These are phyloP conservation scores for Penicillium polonicum DNA, from an alignment of 2,329 filamentous ascomycete genomes.

Conservation along the genomic window DNA sequence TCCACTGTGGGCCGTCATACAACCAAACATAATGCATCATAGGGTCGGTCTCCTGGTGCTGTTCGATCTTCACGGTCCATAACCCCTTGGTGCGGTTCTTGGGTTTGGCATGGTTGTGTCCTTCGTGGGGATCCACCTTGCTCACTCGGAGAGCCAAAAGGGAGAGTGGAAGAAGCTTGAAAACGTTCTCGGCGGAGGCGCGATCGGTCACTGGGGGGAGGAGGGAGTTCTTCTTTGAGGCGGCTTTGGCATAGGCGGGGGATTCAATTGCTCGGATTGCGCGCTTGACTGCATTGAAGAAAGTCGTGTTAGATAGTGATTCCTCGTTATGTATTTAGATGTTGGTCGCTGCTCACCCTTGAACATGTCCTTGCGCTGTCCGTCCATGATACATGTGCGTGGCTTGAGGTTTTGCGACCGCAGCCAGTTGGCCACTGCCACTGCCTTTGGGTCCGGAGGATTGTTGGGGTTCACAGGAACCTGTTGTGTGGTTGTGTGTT, in stretches of 20 bases:
- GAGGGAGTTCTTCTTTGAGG: constrained; percentile 78
- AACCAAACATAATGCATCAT: constrained; percentile 92
- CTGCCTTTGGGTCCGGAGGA: constrained; percentile 81
- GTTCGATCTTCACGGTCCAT: constrained; percentile 94
- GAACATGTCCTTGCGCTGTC: constrained; percentile 98
- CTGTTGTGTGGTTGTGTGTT: constrained; percentile 45
- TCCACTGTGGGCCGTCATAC: constrained; percentile 90
- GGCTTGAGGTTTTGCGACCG: constrained; percentile 80
- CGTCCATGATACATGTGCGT: constrained; percentile 88
- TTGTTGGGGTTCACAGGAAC: constrained; percentile 49
- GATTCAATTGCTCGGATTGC: constrained; percentile 87
- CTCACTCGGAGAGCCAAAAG: constrained; percentile 87
- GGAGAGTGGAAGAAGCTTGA: constrained; percentile 92
- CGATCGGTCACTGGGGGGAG: constrained; percentile 87
- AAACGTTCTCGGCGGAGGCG: constrained; percentile 83
- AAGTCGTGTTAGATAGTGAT: background rate
- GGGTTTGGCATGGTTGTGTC: constrained; percentile 64
- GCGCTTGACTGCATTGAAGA: constrained; percentile 71
- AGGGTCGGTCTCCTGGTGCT: constrained; percentile 74
- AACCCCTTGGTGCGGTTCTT: constrained; percentile 90
- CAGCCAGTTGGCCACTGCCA: constrained; percentile 87
- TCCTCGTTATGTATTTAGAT: background rate
- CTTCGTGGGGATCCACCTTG: constrained; percentile 76
- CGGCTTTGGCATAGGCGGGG: constrained; percentile 82
- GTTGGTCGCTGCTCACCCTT: constrained; percentile 59